phyloP scores from a whole-genome alignment of 2,329 filamentous ascomycete species.

The Thelonectria olida region DNA sequence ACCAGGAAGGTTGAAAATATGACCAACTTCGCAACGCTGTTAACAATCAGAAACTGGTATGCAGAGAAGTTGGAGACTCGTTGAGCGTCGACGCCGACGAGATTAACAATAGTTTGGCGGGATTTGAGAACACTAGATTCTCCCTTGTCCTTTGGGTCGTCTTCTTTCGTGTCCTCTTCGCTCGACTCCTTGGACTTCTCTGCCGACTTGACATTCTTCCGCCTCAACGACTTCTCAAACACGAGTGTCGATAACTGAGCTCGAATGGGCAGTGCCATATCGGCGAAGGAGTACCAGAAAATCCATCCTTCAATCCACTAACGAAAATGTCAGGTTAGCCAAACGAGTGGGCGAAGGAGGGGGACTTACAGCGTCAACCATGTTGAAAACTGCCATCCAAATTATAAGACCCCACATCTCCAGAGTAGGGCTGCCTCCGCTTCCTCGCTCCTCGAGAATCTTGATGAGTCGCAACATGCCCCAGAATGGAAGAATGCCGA shows the following conservation, averaged over 20 bases:
- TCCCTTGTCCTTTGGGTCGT: slow-evolving; percentile 58
- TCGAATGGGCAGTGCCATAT: slow-evolving; percentile 72
- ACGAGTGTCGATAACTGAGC: slow-evolving; percentile 76
- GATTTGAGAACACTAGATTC: slow-evolving; percentile 51
- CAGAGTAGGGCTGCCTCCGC: slow-evolving; percentile 55
- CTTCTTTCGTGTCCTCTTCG: slow-evolving; percentile 46
- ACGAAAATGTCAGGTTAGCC: neutral
- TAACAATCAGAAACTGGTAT: slow-evolving; percentile 72
- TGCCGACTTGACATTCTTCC: slow-evolving; percentile 78
- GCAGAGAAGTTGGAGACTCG: slow-evolving; percentile 75
- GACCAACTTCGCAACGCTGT: slow-evolving; percentile 68
- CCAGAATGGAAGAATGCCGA: slow-evolving; percentile 77
- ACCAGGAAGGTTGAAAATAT: slow-evolving; percentile 74
- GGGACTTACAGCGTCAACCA: slow-evolving; percentile 56
- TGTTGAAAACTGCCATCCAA: slow-evolving; percentile 67
- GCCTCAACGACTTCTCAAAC: slow-evolving; percentile 79
- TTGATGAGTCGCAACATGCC: slow-evolving; percentile 72
- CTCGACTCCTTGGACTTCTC: slow-evolving; percentile 55
- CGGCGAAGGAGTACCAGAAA: slow-evolving; percentile 72
- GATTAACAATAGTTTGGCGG: slow-evolving; percentile 77
- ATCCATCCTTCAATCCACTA: slow-evolving; percentile 71
- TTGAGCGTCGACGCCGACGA: slow-evolving; percentile 79
- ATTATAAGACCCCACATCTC: slow-evolving; percentile 76
- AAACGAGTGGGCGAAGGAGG: neutral
- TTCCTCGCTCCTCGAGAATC: slow-evolving; percentile 66